Evolutionary conservation across 192 early-diverging fungal genomes (phyloP).

Genomic region (Coemansia sp.): DNA sequence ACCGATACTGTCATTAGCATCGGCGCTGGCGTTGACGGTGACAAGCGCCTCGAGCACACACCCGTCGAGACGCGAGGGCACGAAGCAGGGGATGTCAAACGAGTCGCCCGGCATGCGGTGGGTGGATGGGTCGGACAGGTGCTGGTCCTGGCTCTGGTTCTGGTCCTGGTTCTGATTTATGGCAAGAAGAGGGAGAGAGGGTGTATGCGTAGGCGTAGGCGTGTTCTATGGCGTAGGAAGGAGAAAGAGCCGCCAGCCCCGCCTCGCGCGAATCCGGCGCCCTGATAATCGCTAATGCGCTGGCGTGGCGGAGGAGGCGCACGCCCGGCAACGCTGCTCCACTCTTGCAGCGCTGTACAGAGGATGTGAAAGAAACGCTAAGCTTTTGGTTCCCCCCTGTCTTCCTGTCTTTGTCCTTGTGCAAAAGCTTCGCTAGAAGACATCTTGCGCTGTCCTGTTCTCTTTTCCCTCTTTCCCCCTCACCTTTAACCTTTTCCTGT

Average conservation of each 20-base stretch:
- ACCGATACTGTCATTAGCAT: background rate
- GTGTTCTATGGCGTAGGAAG: background rate
- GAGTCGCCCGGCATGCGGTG: slow-evolving; percentile 33
- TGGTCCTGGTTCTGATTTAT: too few relatives aligned
- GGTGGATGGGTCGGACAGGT: background rate
- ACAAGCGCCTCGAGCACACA: slow-evolving; percentile 45
- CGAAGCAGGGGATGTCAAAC: slow-evolving; percentile 43
- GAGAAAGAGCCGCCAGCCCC: slow-evolving; percentile 1
- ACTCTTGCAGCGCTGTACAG: background rate
- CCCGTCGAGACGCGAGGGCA: slow-evolving; percentile 51
- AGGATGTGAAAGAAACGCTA: background rate
- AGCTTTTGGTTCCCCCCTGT: background rate
- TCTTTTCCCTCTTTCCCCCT: slow-evolving; percentile 1
- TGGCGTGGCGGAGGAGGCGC: slow-evolving; percentile 6
- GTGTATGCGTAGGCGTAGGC: too few relatives aligned
- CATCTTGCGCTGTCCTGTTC: background rate
- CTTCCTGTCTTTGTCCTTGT: background rate
- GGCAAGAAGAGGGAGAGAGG: too few relatives aligned
- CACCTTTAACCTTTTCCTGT: slow-evolving; percentile 5
- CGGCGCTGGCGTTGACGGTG: slow-evolving; percentile 12
- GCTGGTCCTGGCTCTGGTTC: background rate
- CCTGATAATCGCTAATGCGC: too few relatives aligned
- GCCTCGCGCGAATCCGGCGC: background rate
- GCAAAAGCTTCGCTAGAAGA: background rate
- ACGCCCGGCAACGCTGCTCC: background rate